A percentile compares a stretch with the other conserved stretches of the same genome.
Conservation (phyloP, 805 yeast species). For the Naumovozyma baii region DNA sequence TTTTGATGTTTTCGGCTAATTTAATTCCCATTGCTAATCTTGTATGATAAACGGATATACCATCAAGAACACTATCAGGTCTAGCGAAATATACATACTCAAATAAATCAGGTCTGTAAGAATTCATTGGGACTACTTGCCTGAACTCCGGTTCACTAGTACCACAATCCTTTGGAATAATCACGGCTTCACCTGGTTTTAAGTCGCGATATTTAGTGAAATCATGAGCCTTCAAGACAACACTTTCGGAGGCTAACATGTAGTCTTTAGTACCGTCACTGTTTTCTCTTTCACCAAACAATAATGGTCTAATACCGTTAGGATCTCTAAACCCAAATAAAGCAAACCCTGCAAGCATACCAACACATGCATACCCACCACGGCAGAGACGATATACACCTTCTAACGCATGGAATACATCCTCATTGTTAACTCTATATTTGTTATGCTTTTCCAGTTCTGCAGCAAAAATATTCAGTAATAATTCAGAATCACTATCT, state of each 20-base stretch:
- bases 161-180: conserved; percentile 63
- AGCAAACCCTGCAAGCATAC: conserved; percentile 94
- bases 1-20: conserved; percentile 62
- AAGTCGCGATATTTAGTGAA: conserved; percentile 72
- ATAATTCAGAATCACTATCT: conserved; percentile 87
- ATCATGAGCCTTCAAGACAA: conserved; percentile 87
- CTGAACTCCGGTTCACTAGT: conserved; percentile 61
- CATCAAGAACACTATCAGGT: conserved; percentile 93
- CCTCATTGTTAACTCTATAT: conserved; percentile 83
- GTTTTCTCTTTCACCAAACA: conserved; percentile 71
- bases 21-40: conserved; percentile 90
- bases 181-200: conserved; percentile 92
- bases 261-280: conserved; percentile 68
- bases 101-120: conserved; percentile 90
- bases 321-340: conserved; percentile 95
- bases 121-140: conserved; percentile 70
- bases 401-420: conserved; percentile 73
- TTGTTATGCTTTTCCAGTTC: conserved; percentile 87
- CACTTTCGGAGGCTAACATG: conserved; percentile 93
- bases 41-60: conserved; percentile 89
- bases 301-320: conserved; percentile 86
- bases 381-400: conserved; percentile 75
- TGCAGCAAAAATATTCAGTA: conserved; percentile 83
- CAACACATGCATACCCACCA: conserved; percentile 96
- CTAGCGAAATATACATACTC: conserved; percentile 98